These are phyloP conservation scores for Solanum pinnatisectum DNA, from an alignment of 257 asterid genomes.

Conservation along the genomic window DNA sequence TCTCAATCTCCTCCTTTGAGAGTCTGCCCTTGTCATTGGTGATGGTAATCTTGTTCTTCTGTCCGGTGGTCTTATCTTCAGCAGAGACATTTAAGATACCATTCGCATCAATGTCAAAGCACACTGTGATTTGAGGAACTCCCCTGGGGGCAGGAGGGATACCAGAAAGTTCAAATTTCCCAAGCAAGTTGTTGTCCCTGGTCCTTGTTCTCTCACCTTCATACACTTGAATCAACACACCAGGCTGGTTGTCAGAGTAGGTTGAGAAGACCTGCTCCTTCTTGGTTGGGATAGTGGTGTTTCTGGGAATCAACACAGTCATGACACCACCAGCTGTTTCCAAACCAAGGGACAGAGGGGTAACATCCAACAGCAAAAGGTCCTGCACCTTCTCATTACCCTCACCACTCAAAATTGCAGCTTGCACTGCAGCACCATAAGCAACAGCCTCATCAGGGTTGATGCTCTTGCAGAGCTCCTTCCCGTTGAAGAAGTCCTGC, in stretches of 20 bases:
- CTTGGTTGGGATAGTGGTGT: slow-evolving; percentile 77
- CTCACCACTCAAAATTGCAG: slow-evolving; percentile 78
- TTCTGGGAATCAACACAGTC: slow-evolving; percentile 74
- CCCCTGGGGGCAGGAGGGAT: slow-evolving; percentile 85
- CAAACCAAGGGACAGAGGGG: slow-evolving; percentile 70
- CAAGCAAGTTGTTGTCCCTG: slow-evolving; percentile 63
- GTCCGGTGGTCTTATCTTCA: slow-evolving; percentile 82
- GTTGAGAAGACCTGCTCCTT: slow-evolving; percentile 83
- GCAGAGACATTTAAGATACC: slow-evolving; percentile 79
- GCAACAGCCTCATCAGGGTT: slow-evolving; percentile 88
- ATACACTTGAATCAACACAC: slow-evolving; percentile 75
- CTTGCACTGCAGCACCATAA: slow-evolving; percentile 83
- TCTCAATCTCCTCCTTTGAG: slow-evolving; percentile 77
- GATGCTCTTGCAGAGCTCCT: slow-evolving; percentile 85
- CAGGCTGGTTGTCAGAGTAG: slow-evolving; percentile 75
- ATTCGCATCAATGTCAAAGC: slow-evolving; percentile 78
- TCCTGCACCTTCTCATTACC: slow-evolving; percentile 84
- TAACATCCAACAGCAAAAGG: slow-evolving; percentile 57
- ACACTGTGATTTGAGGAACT: slow-evolving; percentile 74
- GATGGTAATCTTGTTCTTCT: slow-evolving; percentile 85
- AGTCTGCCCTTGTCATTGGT: slow-evolving; percentile 80
- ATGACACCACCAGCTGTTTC: slow-evolving; percentile 89
- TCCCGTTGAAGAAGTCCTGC: slow-evolving; percentile 80
- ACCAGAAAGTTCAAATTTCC: slow-evolving; percentile 77
- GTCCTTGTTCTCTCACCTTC: slow-evolving; percentile 79